Evolutionary conservation across 495 filamentous ascomycete genomes (phyloP), one percentile per base, ranked within the genome.

Genomic region (Hyaloscypha hepaticicola): DNA sequence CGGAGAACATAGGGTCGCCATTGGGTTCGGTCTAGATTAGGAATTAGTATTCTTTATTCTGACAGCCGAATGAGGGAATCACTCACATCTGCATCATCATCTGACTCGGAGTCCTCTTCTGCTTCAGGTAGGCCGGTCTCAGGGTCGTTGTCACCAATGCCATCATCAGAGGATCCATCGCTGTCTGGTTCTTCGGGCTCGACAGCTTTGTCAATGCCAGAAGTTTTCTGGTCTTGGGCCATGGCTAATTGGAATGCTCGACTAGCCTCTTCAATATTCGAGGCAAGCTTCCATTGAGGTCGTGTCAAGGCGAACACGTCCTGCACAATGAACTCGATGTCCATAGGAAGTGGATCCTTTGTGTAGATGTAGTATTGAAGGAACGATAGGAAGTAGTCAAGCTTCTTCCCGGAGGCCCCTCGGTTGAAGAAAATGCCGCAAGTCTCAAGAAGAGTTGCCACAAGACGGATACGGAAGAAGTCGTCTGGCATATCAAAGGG

Each of bases 311-410:
- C 84, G 75, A 89, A 97, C 1, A 90, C 94, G 75, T 99, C 95
- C 73, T 97, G 95, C 27, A 97, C 85, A 49, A 97, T 88, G 76
- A 98, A 99, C 66, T 99, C 95, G 58, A 97, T 88, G 71, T 98
- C 95, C 92, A 98, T 97, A 2, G 95, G 96, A 49, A 97, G 74
- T 2, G 90, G 82, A 12, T 96, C 90, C 75, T 99, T 99, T n/a
- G 89, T 90, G 70, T 88, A 86, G 65, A 97, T 89, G 79, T 99
- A 99, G 73, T 97, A 97, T 85, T 93, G 95, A 74, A 98, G 92
- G 77, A 97, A 99, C 0, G 89, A 94, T 58, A 99, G 82, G 80
- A 97, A 99, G 76, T 96, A 98, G 72, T 99, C 95, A 19, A 99
- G 84, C 79, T 97, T 99, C 80, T 97, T 98, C 72, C 93, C 95